phyloP scores from a whole-genome alignment of 306 rosid species.

The Inga leiocalycina region DNA sequence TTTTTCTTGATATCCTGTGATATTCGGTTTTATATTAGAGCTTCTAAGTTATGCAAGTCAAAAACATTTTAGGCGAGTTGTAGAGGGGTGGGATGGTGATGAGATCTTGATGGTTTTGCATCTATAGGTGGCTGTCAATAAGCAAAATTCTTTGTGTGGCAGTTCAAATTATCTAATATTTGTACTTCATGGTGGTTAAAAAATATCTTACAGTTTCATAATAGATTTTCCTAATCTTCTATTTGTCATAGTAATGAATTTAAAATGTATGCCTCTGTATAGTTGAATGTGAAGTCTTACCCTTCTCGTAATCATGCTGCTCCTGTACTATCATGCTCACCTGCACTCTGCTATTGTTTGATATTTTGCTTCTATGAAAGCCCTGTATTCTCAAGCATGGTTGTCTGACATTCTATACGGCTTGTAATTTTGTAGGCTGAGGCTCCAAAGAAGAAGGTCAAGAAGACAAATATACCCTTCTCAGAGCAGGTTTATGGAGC shows the following conservation, averaged over 20 bases:
- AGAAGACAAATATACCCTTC: slow-evolving; percentile 69
- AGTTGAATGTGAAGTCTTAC: background rate
- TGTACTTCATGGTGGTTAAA: background rate
- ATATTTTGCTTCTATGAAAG: background rate
- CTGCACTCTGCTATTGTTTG: background rate
- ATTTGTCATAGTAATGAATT: background rate
- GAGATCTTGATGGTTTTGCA: background rate
- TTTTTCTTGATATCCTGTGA: slow-evolving; percentile 18
- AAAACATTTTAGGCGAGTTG: background rate
- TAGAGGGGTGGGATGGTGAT: background rate
- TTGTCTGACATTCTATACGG: background rate
- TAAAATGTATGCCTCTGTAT: background rate
- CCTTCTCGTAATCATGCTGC: background rate
- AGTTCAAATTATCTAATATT: background rate
- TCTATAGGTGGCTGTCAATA: background rate
- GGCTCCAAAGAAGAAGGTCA: slow-evolving; percentile 86
- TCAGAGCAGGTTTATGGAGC: slow-evolving; percentile 82
- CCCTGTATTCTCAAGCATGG: slow-evolving; percentile 9
- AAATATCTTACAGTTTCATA: background rate
- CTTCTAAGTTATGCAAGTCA: background rate
- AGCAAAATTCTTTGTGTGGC: background rate
- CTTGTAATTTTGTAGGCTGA: slow-evolving; percentile 47
- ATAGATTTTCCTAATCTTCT: background rate
- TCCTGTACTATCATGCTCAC: background rate
- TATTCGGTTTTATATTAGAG: background rate